Percentiles rank a stretch among this genome's conserved stretches.
Conservation (phyloP, 768 basidiomycete genomes). For the Lactarius trivialis region DNA sequence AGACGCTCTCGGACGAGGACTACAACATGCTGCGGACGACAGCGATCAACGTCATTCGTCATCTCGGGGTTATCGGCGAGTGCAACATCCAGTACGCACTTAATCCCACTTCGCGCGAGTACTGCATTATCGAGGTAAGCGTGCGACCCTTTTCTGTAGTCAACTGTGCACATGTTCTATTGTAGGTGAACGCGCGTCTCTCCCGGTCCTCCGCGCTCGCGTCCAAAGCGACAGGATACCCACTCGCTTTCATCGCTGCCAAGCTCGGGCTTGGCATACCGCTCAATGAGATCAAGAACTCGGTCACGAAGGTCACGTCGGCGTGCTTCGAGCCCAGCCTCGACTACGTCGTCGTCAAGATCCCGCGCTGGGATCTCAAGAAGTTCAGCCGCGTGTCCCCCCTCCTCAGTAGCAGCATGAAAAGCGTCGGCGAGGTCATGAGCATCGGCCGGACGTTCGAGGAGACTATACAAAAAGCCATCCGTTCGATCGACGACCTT, state of each 20-base stretch:
- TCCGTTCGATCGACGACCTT: slow-evolving; percentile 91
- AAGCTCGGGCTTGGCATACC: slow-evolving; percentile 97
- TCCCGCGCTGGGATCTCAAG: slow-evolving; percentile 98
- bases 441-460: slow-evolving; percentile 97
- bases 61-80: slow-evolving; percentile 94
- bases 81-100: slow-evolving; percentile 99
- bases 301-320: slow-evolving; percentile 91
- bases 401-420: slow-evolving; percentile 92
- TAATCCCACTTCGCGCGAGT: slow-evolving; percentile 91
- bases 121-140: slow-evolving; percentile 93
- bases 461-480: slow-evolving; percentile 98
- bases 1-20: slow-evolving; percentile 97
- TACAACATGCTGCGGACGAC: slow-evolving; percentile 99
- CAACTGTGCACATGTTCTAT: not conserved
- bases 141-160: not conserved
- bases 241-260: slow-evolving; percentile 95
- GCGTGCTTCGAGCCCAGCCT: slow-evolving; percentile 98
- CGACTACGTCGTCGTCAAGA: slow-evolving; percentile 97
- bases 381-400: slow-evolving; percentile 95
- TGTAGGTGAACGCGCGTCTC: slow-evolving; percentile 87
- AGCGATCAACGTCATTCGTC: slow-evolving; percentile 97
- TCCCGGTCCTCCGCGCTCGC: slow-evolving; percentile 97
- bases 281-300: slow-evolving; percentile 96
- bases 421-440: slow-evolving; percentile 99
- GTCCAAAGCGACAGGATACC: slow-evolving; percentile 98